Conservation (phyloP, 306 rosid species). For the Quercus parvula region DNA sequence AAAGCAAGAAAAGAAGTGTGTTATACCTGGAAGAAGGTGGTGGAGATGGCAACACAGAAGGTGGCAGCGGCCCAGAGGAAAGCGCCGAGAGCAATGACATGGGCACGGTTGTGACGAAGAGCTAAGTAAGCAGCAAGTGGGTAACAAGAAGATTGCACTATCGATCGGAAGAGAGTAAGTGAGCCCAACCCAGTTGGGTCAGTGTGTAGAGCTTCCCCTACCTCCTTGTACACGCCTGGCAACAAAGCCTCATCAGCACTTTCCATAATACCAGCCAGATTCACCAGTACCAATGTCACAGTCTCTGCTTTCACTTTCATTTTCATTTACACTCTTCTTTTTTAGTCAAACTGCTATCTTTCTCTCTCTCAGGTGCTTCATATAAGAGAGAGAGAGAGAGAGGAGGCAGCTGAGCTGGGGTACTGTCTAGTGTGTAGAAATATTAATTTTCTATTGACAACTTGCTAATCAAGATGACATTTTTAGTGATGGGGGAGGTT, state of each 20-base stretch:
- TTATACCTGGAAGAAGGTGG: constrained; percentile 58
- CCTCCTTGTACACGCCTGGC: constrained; percentile 77
- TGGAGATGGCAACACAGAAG: constrained; percentile 57
- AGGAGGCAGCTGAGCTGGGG: background rate
- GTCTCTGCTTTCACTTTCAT: constrained; percentile 55
- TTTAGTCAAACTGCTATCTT: background rate
- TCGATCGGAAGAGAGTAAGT: constrained; percentile 68
- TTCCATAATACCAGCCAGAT: constrained; percentile 68
- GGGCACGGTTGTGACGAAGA: constrained; percentile 67
- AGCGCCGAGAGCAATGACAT: constrained; percentile 65
- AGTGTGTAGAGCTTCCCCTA: constrained; percentile 60
- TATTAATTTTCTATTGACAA: no score
- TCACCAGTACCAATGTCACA: constrained; percentile 52
- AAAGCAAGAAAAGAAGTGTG: background rate
- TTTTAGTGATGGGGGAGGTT: no score
- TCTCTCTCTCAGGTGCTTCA: no score
- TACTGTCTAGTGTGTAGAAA: no score
- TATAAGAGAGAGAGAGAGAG: background rate
- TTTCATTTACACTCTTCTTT: background rate
- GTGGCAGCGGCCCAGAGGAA: constrained; percentile 74
- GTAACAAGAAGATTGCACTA: constrained; percentile 70
- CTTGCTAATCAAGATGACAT: no score
- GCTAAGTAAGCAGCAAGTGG: constrained; percentile 77
- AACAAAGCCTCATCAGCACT: constrained; percentile 68
- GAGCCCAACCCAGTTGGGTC: constrained; percentile 83